Evolutionary conservation across 306 rosid genomes (phyloP), one percentile per base, ranked within the genome.

Genomic region (Quercus parvula): DNA sequence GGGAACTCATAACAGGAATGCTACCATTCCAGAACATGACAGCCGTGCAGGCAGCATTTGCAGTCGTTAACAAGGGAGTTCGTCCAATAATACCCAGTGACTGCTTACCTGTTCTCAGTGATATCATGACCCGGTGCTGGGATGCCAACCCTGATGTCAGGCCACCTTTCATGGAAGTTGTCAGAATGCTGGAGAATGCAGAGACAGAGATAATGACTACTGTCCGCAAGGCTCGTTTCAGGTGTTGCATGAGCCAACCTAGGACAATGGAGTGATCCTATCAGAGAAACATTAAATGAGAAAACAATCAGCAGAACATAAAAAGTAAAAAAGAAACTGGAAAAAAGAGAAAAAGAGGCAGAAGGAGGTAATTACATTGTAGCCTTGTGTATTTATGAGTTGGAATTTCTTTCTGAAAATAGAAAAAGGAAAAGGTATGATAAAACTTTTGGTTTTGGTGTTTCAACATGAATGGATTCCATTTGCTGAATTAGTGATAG

Each of bases 21-120:
- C 97, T 95, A 74, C 98, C 97, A 5, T 95, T 95, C 87, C 97
- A 90, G 87, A 95, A 95, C 86, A 95, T 95, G 98, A 95, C 99
- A 31, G 98, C 98, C 2, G 98, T 95, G 75, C 99, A 92, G 89
- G 99, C 98, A 15, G 98, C 99, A 13, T 95, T 95, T 91, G 99
- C 99, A 30, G 99, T 95, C 19, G 99, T 95, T 55, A 91, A 92
- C 89, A 88, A 82, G 81, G 87, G 91, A 70, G 97, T 95, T 63
- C 95, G 99, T 57, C 99, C 99, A 1, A 84, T 87, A 70, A 70
- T 92, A 33, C 97, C 99, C 14, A 80, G 77, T 25, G 98, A 95
- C 46, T 95, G 98, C 90, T 80, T 95, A 70, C 94, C 97, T 30
- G 91, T 90, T 58, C 97, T 95, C 49, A 90, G 92, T 7, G 99